Evolutionary conservation across 1,139 yeast species (phyloP), one percentile per base, ranked within the genome.

Genomic region (Yamadazyma epiphylla): DNA sequence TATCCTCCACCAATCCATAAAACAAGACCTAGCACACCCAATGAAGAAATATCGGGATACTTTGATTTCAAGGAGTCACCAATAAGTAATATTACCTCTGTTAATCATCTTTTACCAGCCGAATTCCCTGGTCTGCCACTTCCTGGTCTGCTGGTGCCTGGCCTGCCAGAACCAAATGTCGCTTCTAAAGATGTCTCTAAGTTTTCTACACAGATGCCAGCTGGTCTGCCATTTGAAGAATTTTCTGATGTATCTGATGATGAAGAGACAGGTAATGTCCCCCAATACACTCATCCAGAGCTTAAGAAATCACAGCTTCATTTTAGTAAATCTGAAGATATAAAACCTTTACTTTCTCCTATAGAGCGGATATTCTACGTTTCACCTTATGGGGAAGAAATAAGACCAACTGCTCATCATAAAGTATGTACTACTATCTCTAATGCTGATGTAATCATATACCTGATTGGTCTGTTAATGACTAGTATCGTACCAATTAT

Each of bases 321-420:
- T 48, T 84, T 85, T 49, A 70, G 74, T 37, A 83, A 81, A 48
- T 56, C 71, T 14, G 75, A 62, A 11, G 53, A 55, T 15, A 65
- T 69, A 7, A 65, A 64, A 22, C 87, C 91, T 0, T 63, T 88
- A 15, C 65, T 77, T n/a, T 75, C 94, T 0, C 94, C 95, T 1
- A 80, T 88, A 10, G 66, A 73, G 23, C 60, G 91, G 17, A 74
- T 88, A 5, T 80, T 79, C 45, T 89, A 89, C 49, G 82, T 88
- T 29, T 84, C 89, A 19, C 94, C 94, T 0, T 85, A 84, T 47
- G 95, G 95, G 1, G 87, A 84, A 48, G 96, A 87, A 48, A 83
- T 86, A 20, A 75, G 80, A 42, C 96, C 96, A 3, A 57, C 67
- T 15, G 91, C 94, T 2, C 82, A 82, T 42, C 59, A 77, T 5